Evolutionary conservation across 129 eudicot species (phyloP), one percentile per base, ranked within the genome.

Genomic region (Pittosporum tobira): DNA sequence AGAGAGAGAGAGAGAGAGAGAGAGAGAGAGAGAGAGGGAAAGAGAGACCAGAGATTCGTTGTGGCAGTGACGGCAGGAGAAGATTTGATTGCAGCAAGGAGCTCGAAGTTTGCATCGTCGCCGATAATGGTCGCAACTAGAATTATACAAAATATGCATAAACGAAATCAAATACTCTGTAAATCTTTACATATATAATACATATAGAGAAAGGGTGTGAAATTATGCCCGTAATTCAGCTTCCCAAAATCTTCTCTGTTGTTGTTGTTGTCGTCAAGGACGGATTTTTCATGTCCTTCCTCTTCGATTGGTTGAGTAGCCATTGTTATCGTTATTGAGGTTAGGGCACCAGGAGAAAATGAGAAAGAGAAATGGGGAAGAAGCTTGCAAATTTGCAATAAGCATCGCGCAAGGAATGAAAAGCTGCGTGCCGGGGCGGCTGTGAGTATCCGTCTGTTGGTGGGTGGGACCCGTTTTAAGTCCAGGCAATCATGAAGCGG

Each of bases 31-130:
- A 30, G 16, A 36, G 47, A 52, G 49, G 16, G 11, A 57, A 34
- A 30, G 47, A 23, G 56, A 15, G n/a, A 90, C 98, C 74, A 81
- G 75, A 72, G 81, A 75, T 19, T 85, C 95, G 65, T 90, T 86
- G 68, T 90, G 98, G 49, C 98, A 90, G 62, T 90, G 98, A 44
- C 98, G 98, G 63, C 98, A 90, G 30, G 76, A 13, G 66, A 71
- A 90, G 60, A 90, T 74, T 70, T 70, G 79, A 57, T 86, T 60
- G 70, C 98, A 90, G 49, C 98, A 90, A 16, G 98, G 94, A 44
- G 98, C 81, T 15, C 89, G 81, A 23, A 90, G 34, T 70, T 79
- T 83, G 81, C 98, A 90, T 24, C 98, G 75, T 69, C 98, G 72
- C 53, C 88, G 74, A 28, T 90, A 90, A 77, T 90, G 98, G 22